Evolutionary conservation across 208 protist genomes (phyloP).

Genomic region (Phytomonas sp.): DNA sequence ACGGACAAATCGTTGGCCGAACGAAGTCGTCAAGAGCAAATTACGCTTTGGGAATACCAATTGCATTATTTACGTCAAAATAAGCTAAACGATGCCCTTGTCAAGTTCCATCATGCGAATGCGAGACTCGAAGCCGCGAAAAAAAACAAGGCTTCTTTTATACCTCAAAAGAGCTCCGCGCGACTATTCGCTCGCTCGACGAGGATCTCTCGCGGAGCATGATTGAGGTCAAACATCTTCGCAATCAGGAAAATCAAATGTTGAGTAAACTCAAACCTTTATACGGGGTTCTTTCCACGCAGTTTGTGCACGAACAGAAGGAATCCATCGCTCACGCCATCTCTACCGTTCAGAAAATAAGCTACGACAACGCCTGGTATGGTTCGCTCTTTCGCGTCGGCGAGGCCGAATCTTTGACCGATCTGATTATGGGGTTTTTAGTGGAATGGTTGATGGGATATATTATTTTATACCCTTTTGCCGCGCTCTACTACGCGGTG

Average conservation of each 20-base stretch:
- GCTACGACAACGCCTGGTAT: conserved; percentile 85
- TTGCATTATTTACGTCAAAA: conserved; percentile 26
- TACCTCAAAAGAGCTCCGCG: conserved; percentile 42
- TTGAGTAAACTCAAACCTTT: conserved; percentile 77
- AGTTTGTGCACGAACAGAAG: conserved; percentile 76
- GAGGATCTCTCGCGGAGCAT: conserved; percentile 44
- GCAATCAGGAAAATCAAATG: conserved; percentile 59
- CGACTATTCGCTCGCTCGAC: conserved; percentile 64
- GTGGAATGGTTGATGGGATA: conserved; percentile 72
- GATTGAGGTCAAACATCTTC: conserved; percentile 36
- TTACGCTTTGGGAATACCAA: conserved; percentile 54
- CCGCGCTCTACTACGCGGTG: conserved; percentile 73
- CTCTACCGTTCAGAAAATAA: conserved; percentile 41
- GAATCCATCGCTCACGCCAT: conserved; percentile 47
- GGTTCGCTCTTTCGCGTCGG: conserved; percentile 54
- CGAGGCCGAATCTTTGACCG: conserved; percentile 61
- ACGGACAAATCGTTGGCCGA: not conserved
- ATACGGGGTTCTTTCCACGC: conserved; percentile 68
- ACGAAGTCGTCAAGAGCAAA: conserved; percentile 42
- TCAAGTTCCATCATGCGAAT: conserved; percentile 31
- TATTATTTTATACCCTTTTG: conserved; percentile 77
- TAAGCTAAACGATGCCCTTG: conserved; percentile 25
- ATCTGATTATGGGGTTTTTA: conserved; percentile 77
- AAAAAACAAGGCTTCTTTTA: conserved; percentile 60
- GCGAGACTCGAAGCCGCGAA: conserved; percentile 38